Evolutionary conservation across 345 rosid genomes (phyloP).

Genomic region (Mercurialis annua): DNA sequence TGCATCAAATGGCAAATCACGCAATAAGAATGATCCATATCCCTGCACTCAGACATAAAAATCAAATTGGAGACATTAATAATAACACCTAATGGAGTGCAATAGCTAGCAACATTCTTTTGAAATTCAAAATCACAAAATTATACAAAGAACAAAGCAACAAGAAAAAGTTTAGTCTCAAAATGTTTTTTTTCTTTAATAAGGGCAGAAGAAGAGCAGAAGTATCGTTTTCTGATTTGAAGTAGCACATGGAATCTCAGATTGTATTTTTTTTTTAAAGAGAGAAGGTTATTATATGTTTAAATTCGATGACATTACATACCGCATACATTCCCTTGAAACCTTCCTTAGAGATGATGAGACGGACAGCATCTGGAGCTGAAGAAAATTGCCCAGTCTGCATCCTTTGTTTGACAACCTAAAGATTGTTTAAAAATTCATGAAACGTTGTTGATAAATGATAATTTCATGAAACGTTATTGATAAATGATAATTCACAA

Average conservation of each 20-base stretch:
- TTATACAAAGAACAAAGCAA: background rate
- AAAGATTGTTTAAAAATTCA: constrained; percentile 15
- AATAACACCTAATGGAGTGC: background rate
- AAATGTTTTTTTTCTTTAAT: background rate
- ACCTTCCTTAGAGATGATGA: constrained; percentile 74
- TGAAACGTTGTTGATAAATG: background rate
- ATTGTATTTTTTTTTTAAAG: background rate
- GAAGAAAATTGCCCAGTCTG: constrained; percentile 90
- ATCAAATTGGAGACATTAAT: background rate
- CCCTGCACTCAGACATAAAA: constrained; percentile 43
- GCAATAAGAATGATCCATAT: constrained; percentile 75
- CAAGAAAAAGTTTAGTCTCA: background rate
- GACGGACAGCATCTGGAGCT: constrained; percentile 77
- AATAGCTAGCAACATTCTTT: background rate
- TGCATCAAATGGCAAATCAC: constrained; percentile 97
- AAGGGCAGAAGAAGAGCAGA: background rate
- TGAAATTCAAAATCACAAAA: background rate
- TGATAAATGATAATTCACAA: background rate
- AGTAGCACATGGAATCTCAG: background rate
- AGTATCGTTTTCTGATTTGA: constrained; percentile 1
- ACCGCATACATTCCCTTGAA: constrained; percentile 89
- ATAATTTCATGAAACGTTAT: background rate
- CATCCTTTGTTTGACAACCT: constrained; percentile 98
- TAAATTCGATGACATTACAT: constrained; percentile 18
- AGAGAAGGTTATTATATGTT: background rate